phyloP scores from a whole-genome alignment of 768 basidiomycete species.

The Hortiboletus campestris region DNA sequence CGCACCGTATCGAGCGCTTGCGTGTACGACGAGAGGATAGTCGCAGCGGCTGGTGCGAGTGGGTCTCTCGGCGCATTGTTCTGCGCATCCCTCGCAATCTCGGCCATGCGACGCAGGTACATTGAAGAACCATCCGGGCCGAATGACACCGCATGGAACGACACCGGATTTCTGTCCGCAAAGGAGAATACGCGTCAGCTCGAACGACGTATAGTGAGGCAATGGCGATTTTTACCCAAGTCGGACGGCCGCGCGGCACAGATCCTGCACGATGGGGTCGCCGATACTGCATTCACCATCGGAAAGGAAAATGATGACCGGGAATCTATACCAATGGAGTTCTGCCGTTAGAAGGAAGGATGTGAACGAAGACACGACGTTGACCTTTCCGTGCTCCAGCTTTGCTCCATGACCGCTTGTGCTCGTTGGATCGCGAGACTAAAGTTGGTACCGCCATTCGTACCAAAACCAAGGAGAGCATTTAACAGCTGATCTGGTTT shows the following conservation, averaged over 20 bases:
- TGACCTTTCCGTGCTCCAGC: constrained; percentile 54
- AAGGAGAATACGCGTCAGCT: background rate
- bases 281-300: constrained; percentile 47
- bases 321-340: constrained; percentile 7
- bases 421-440: constrained; percentile 37
- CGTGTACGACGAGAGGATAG: constrained; percentile 45
- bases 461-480: constrained; percentile 31
- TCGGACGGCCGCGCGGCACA: constrained; percentile 42
- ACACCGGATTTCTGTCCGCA: constrained; percentile 46
- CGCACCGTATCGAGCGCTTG: constrained; percentile 51
- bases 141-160: constrained; percentile 61
- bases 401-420: constrained; percentile 38
- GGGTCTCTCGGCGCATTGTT: constrained; percentile 42
- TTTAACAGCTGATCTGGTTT: constrained; percentile 45
- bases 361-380: background rate
- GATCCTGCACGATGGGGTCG: constrained; percentile 38
- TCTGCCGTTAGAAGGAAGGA: background rate
- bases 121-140: constrained; percentile 32
- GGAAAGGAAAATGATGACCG: constrained; percentile 40
- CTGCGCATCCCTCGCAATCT: constrained; percentile 50
- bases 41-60: constrained; percentile 30
- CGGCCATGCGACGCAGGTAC: constrained; percentile 47
- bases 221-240: constrained; percentile 39
- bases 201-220: fast-evolving
- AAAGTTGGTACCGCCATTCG: constrained; percentile 44